A percentile compares a stretch with the other conserved stretches of the same genome.
Conservation (phyloP, 306 rosid species). For the Acmispon strigosus region DNA sequence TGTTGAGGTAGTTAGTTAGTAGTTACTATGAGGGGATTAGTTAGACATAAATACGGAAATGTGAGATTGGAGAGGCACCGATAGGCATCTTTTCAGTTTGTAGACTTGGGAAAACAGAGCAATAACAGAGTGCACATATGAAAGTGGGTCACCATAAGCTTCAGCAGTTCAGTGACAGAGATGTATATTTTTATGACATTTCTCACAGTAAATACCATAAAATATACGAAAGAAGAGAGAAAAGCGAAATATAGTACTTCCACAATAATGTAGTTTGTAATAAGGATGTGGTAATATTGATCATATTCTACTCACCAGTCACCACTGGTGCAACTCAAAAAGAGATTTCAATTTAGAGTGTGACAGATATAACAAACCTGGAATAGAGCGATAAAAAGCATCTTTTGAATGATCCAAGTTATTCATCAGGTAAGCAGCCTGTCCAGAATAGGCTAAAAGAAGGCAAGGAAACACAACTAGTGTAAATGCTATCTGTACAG, state of each 20-base stretch:
- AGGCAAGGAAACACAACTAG: slow-evolving; percentile 92
- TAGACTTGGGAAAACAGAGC: too few relatives aligned
- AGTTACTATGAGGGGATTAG: too few relatives aligned
- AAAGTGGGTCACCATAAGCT: neutral
- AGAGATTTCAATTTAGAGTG: neutral
- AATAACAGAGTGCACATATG: too few relatives aligned
- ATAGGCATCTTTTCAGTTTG: too few relatives aligned
- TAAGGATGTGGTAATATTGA: neutral
- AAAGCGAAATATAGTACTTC: neutral
- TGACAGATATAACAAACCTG: slow-evolving; percentile 54
- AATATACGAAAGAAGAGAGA: neutral
- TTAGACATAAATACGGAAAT: too few relatives aligned
- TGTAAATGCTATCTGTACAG: slow-evolving; percentile 93
- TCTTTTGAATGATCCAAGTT: slow-evolving; percentile 36
- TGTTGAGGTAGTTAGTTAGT: too few relatives aligned
- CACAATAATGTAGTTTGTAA: neutral
- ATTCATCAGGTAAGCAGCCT: slow-evolving; percentile 76
- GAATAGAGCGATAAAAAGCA: slow-evolving; percentile 80
- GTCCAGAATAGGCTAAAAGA: slow-evolving; percentile 92
- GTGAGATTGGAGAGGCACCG: too few relatives aligned
- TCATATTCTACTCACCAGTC: neutral
- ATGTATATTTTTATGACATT: too few relatives aligned
- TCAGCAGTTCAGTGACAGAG: neutral
- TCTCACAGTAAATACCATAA: too few relatives aligned
- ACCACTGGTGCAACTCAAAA: neutral